A percentile compares a stretch with the other conserved stretches of the same genome.
phyloP scores from a whole-genome alignment of 257 asterid genomes.

The Nicotiana undulata region DNA sequence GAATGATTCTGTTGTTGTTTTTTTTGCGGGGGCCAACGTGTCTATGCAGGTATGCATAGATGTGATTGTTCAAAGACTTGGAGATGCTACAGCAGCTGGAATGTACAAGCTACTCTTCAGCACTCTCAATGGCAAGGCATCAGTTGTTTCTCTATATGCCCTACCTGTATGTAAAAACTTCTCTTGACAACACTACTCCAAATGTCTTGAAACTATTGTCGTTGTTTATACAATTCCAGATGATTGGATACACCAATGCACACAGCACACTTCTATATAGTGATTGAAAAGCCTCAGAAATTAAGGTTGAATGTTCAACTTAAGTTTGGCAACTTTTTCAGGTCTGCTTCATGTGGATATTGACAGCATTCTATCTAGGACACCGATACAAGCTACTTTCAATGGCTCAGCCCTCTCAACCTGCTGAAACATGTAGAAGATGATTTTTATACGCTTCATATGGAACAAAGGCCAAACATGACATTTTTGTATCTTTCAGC shows the following conservation, averaged over 20 bases:
- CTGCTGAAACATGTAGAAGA: constrained; percentile 21
- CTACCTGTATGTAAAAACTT: constrained; percentile 55
- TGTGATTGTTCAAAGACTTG: constrained; percentile 92
- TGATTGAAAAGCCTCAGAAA: not conserved
- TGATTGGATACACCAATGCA: not conserved
- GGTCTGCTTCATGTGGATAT: constrained; percentile 73
- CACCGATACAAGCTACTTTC: constrained; percentile 57
- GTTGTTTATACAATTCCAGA: not conserved
- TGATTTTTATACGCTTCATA: constrained; percentile 11
- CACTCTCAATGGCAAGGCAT: constrained; percentile 50
- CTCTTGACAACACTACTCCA: not conserved
- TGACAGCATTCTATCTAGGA: constrained; percentile 65
- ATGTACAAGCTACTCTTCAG: constrained; percentile 72
- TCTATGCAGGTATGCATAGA: constrained; percentile 78
- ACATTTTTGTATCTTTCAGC: not conserved
- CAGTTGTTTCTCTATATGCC: constrained; percentile 61
- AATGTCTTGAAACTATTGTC: not conserved
- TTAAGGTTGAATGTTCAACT: not conserved
- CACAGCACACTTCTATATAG: not conserved
- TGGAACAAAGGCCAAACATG: not conserved
- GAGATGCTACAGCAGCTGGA: constrained; percentile 97
- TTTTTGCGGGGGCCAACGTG: not conserved
- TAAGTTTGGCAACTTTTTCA: constrained; percentile 15
- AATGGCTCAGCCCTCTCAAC: constrained; percentile 33
- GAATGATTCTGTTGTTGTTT: not conserved